Conservation (phyloP, 2,329 filamentous ascomycete species). For the Podosphaera aphanis region DNA sequence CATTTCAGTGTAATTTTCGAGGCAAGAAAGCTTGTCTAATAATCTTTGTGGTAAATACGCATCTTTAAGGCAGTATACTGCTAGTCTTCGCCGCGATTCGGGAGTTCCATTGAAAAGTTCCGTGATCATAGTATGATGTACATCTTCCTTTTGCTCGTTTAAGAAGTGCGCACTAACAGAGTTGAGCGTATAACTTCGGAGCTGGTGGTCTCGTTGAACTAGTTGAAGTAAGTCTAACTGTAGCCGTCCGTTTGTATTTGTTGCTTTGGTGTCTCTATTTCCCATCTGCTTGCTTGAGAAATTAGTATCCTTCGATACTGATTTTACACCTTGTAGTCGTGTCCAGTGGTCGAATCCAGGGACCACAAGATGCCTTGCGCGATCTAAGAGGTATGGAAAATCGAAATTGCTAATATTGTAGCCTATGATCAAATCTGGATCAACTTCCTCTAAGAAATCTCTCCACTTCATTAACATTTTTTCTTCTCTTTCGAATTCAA, state of each 20-base stretch:
- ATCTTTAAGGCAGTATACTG: slow-evolving; percentile 93
- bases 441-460: slow-evolving; percentile 68
- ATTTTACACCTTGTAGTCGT: slow-evolving; percentile 46
- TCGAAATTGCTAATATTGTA: slow-evolving; percentile 99
- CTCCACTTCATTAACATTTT: slow-evolving; percentile 87
- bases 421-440: slow-evolving; percentile 92
- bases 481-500: slow-evolving; percentile 60
- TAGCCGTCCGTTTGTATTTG: slow-evolving; percentile 80
- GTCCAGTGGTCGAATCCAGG: slow-evolving; percentile 69
- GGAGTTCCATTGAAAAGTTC: slow-evolving; percentile 91
- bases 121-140: slow-evolving; percentile 98
- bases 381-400: slow-evolving; percentile 82
- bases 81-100: slow-evolving; percentile 71
- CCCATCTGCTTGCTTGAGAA: slow-evolving; percentile 98
- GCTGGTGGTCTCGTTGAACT: slow-evolving; percentile 79
- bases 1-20: slow-evolving; percentile 99
- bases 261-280: slow-evolving; percentile 78
- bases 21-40: slow-evolving; percentile 91
- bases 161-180: slow-evolving; percentile 88
- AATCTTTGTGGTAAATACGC: slow-evolving; percentile 82
- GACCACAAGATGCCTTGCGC: slow-evolving; percentile 66
- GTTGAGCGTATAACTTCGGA: slow-evolving; percentile 92
- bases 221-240: slow-evolving; percentile 89
- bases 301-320: slow-evolving; percentile 53
- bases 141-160: slow-evolving; percentile 94